Evolutionary conservation across 1,284 basidiomycete species (phyloP).

Genomic region (Ganoderma boninense): DNA sequence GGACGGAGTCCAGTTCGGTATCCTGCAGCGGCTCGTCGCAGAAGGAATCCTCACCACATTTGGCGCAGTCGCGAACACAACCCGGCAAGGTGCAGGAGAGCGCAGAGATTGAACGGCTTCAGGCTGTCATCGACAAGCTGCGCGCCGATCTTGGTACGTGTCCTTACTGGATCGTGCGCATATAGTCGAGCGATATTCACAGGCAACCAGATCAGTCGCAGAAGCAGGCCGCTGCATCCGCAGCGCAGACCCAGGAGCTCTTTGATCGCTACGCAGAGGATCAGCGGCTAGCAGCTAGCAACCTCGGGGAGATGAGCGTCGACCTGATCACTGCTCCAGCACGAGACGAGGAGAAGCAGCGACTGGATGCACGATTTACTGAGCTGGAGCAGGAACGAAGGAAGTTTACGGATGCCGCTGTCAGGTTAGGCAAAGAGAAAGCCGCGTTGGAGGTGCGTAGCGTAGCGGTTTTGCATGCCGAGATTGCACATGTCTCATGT

Average conservation of each 20-base stretch:
- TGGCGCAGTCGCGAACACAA: neutral
- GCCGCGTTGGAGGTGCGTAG: constrained; percentile 76
- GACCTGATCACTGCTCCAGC: constrained; percentile 62
- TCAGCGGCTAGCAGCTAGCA: constrained; percentile 37
- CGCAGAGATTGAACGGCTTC: constrained; percentile 35
- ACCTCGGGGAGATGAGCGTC: constrained; percentile 50
- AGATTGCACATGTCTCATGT: neutral
- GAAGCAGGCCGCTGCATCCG: constrained; percentile 48
- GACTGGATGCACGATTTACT: constrained; percentile 56
- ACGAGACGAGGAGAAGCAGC: constrained; percentile 59
- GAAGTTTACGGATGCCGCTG: constrained; percentile 70
- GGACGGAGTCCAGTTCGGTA: neutral
- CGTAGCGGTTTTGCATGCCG: neutral
- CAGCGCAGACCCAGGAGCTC: constrained; percentile 51
- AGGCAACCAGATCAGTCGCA: constrained; percentile 54
- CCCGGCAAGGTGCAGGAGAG: constrained; percentile 16
- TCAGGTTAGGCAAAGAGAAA: constrained; percentile 72
- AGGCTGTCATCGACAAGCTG: constrained; percentile 45
- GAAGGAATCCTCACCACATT: constrained; percentile 27
- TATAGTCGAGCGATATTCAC: neutral
- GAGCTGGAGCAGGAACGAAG: constrained; percentile 75
- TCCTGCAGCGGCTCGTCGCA: neutral
- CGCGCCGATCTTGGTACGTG: constrained; percentile 63
- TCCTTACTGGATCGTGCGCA: too few species aligned
- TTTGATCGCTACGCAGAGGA: constrained; percentile 60